These are phyloP conservation scores for Exophiala dermatitidis DNA, from an alignment of 2,329 filamentous ascomycete species.

Conservation along the genomic window DNA sequence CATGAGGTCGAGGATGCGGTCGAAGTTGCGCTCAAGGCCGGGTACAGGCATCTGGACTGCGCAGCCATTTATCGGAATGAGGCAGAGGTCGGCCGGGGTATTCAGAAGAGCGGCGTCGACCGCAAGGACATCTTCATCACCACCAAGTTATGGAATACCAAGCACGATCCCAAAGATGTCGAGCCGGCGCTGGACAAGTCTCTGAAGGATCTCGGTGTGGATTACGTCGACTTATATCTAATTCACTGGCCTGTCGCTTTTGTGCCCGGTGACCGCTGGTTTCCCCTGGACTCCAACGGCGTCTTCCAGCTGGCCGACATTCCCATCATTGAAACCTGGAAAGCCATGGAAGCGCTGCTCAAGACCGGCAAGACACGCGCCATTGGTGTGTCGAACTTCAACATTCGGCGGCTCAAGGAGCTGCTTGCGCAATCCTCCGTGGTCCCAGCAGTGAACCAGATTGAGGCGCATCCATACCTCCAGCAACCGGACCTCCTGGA, in stretches of 20 bases:
- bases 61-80: constrained; percentile 41
- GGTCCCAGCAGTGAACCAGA: constrained; percentile 57
- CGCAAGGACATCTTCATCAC: constrained; percentile 40
- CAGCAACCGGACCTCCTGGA: constrained; percentile 54
- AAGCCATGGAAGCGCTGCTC: constrained; percentile 35
- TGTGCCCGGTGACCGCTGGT: constrained; percentile 40
- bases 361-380: constrained; percentile 37
- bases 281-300: constrained; percentile 42
- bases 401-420: constrained; percentile 25
- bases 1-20: constrained; percentile 44
- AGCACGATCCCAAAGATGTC: constrained; percentile 45
- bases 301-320: constrained; percentile 30
- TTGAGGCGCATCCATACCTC: constrained; percentile 62
- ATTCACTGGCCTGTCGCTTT: constrained; percentile 46
- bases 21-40: constrained; percentile 37
- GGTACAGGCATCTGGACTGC: constrained; percentile 40
- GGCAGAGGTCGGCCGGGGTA: constrained; percentile 46
- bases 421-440: constrained; percentile 8
- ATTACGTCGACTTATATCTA: constrained; percentile 50
- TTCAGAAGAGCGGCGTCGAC: constrained; percentile 27
- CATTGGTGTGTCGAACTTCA: constrained; percentile 40
- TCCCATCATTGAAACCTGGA: constrained; percentile 39
- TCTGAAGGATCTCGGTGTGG: constrained; percentile 44
- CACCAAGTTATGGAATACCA: constrained; percentile 56
- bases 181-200: constrained; percentile 45